A percentile compares a stretch with the other conserved stretches of the same genome.
Conservation (phyloP, 116 monocot genomes). For the Cymodocea nodosa region DNA sequence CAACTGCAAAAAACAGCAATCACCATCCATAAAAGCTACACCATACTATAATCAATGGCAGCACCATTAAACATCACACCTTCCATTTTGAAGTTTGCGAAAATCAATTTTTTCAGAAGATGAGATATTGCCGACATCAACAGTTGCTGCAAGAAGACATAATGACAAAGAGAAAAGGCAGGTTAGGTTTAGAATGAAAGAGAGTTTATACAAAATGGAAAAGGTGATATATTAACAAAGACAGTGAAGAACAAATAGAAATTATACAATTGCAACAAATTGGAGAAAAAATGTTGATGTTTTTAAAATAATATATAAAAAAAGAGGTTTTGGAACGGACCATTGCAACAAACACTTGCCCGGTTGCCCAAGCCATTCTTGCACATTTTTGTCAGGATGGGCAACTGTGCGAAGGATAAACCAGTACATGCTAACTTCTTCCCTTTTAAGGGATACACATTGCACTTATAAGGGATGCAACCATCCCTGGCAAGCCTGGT, state of each 20-base stretch:
- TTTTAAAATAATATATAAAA: slow-evolving; percentile 16
- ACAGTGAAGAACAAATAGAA: background rate
- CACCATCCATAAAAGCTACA: too few species aligned
- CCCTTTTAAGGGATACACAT: slow-evolving; percentile 28
- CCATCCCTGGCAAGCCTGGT: slow-evolving; percentile 25
- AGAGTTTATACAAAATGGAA: background rate
- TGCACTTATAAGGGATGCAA: slow-evolving; percentile 33
- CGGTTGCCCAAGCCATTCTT: slow-evolving; percentile 27
- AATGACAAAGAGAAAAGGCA: background rate
- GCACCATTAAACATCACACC: slow-evolving; percentile 23
- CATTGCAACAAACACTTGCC: slow-evolving; percentile 63
- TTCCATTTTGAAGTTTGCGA: slow-evolving; percentile 91
- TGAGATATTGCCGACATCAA: slow-evolving; percentile 27
- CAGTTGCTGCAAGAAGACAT: slow-evolving; percentile 34
- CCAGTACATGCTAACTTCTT: slow-evolving; percentile 49
- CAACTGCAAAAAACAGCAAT: too few species aligned
- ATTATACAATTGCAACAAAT: background rate
- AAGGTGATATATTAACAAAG: background rate
- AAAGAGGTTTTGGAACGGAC: slow-evolving; percentile 62
- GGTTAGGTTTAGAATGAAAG: slow-evolving; percentile 2
- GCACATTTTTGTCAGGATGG: slow-evolving; percentile 23
- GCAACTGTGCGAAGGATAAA: slow-evolving; percentile 26
- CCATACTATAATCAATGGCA: background rate
- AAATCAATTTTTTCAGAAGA: slow-evolving; percentile 75
- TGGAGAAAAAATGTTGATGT: background rate